These are phyloP conservation scores for Microglena sp. DNA, from an alignment of 139 green algal species.

Conservation along the genomic window DNA sequence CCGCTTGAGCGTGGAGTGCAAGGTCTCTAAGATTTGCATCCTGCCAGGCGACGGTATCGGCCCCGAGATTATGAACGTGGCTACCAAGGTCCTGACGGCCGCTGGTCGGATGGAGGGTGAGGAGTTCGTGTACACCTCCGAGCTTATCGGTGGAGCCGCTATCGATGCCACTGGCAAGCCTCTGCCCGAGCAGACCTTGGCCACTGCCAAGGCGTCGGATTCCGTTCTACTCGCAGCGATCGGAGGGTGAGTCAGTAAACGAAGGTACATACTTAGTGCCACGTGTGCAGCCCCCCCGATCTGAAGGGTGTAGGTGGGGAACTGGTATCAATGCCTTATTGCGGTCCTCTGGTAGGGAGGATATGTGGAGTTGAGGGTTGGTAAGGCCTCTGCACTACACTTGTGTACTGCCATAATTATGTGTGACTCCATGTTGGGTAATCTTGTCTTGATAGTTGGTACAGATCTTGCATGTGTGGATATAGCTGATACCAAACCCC, in stretches of 20 bases:
- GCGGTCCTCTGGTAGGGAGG: no score
- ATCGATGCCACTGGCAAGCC: constrained; percentile 85
- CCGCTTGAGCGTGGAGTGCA: no score
- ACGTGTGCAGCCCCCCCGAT: no score
- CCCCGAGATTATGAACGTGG: constrained; percentile 90
- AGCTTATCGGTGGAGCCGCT: constrained; percentile 86
- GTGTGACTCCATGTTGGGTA: no score
- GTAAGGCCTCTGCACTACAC: no score
- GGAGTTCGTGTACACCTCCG: constrained; percentile 71
- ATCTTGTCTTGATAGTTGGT: no score
- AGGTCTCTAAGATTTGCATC: constrained; percentile 10
- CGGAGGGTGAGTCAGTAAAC: constrained; percentile 56
- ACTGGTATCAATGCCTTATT: background rate
- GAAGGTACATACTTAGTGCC: no score
- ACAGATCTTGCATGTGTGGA: no score
- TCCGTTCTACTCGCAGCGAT: constrained; percentile 90
- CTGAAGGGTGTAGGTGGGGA: no score
- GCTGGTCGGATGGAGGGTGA: constrained; percentile 57
- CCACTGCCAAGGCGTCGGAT: constrained; percentile 73
- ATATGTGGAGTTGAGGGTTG: no score
- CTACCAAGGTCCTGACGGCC: constrained; percentile 60
- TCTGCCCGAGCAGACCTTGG: constrained; percentile 77
- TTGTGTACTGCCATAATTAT: no score
- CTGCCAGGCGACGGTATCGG: constrained; percentile 88
- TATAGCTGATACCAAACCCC: no score